A percentile compares a stretch with the other conserved stretches of the same genome.
Conservation (phyloP, 2,329 filamentous ascomycete species). For the Monosporascus sp. region DNA sequence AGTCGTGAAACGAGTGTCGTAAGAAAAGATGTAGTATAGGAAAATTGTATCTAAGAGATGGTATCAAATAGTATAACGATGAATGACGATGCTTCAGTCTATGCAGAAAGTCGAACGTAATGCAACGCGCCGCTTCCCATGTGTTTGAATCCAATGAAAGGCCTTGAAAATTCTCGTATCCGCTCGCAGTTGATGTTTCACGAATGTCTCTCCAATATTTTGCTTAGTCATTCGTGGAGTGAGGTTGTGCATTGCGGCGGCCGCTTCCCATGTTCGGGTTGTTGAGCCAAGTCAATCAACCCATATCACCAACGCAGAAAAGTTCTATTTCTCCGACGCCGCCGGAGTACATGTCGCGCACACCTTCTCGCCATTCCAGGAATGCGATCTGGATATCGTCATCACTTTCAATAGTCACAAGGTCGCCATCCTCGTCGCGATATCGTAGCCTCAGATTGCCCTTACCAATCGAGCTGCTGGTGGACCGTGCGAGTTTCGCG, state of each 20-base stretch:
- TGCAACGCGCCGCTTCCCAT: background rate
- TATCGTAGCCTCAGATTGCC: slow-evolving; percentile 85
- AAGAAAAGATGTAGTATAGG: slow-evolving; percentile 7
- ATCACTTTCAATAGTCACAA: slow-evolving; percentile 88
- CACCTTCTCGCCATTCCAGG: slow-evolving; percentile 81
- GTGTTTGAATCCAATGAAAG: background rate
- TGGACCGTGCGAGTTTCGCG: slow-evolving; percentile 85
- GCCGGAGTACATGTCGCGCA: slow-evolving; percentile 51
- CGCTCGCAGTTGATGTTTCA: no score
- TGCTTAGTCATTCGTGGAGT: no score
- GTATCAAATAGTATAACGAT: slow-evolving; percentile 16
- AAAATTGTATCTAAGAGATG: slow-evolving; percentile 6
- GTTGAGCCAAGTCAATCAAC: no score
- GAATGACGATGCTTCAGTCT: slow-evolving; percentile 5
- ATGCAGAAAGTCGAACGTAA: slow-evolving; percentile 4
- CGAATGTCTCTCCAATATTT: no score
- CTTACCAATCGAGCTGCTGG: slow-evolving; percentile 74
- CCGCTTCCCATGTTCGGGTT: no score
- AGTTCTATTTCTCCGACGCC: slow-evolving; percentile 87
- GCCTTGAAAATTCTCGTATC: background rate
- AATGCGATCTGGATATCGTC: slow-evolving; percentile 97
- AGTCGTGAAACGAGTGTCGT: slow-evolving; percentile 19
- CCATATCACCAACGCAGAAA: slow-evolving; percentile 60
- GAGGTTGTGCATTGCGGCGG: no score
- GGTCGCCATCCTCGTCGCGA: slow-evolving; percentile 86